These are phyloP conservation scores for Hsuehochloa calcarea DNA, from an alignment of 176 grass and related monocot genomes.

Conservation along the genomic window DNA sequence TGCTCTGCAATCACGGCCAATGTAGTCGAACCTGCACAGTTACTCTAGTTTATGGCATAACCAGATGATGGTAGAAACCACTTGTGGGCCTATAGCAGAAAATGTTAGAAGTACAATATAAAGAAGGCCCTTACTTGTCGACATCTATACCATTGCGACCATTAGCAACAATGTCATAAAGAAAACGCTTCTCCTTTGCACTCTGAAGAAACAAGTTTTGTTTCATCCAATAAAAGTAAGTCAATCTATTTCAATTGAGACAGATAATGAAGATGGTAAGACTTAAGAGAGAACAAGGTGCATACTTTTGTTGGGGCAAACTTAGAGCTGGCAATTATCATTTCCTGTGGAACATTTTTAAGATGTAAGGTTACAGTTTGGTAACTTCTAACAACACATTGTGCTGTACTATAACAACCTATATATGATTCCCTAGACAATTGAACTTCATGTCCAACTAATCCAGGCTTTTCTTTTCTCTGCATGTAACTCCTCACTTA, in stretches of 20 bases:
- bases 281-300: constrained; percentile 17
- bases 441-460: not conserved
- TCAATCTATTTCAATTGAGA: not conserved
- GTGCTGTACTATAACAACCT: not conserved
- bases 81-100: not conserved
- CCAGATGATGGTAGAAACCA: constrained; percentile 31
- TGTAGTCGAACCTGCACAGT: constrained; percentile 93
- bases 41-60: constrained; percentile 30
- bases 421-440: not conserved
- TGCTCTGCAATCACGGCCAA: constrained; percentile 83
- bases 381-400: not conserved
- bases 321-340: constrained; percentile 86
- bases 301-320: constrained; percentile 51
- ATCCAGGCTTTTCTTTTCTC: not conserved
- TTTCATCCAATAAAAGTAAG: constrained; percentile 29
- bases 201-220: constrained; percentile 44
- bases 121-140: constrained; percentile 69
- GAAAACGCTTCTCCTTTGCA: constrained; percentile 77
- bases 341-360: constrained; percentile 53
- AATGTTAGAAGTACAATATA: constrained; percentile 15
- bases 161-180: constrained; percentile 99
- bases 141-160: constrained; percentile 97
- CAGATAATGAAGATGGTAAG: not conserved
- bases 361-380: not conserved
- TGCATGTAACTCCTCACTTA: not conserved